phyloP scores from a whole-genome alignment of 352 stramenopile species.

The Pythium graminicola region DNA sequence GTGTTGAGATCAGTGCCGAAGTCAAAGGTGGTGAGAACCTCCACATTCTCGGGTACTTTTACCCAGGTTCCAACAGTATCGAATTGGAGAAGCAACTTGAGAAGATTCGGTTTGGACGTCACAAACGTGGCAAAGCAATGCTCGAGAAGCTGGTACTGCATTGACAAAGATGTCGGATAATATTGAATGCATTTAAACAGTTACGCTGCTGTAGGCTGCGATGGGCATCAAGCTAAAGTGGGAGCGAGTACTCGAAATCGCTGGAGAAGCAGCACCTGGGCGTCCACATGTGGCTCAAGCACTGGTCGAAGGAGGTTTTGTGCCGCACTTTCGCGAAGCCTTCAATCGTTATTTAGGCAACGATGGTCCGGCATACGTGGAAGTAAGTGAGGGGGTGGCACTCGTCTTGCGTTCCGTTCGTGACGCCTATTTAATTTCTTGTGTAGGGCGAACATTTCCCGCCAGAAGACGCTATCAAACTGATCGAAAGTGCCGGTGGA shows the following conservation, averaged over 20 bases:
- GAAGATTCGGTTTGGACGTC: slow-evolving; percentile 69
- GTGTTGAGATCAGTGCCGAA: slow-evolving; percentile 83
- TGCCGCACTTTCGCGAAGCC: slow-evolving; percentile 71
- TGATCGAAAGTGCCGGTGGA: slow-evolving; percentile 72
- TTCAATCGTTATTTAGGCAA: slow-evolving; percentile 81
- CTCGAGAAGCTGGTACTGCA: slow-evolving; percentile 63
- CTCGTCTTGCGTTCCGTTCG: no score
- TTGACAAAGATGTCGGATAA: background rate
- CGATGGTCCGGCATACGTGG: slow-evolving; percentile 74
- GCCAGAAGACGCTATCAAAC: slow-evolving; percentile 79
- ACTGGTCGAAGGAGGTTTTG: slow-evolving; percentile 66
- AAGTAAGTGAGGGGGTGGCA: slow-evolving; percentile 50
- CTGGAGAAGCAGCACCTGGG: slow-evolving; percentile 70
- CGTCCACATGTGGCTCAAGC: slow-evolving; percentile 74
- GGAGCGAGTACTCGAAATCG: slow-evolving; percentile 77
- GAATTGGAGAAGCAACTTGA: slow-evolving; percentile 68
- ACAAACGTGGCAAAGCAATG: slow-evolving; percentile 80
- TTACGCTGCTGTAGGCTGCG: slow-evolving; percentile 31
- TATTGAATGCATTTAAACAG: background rate
- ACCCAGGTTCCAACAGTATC: slow-evolving; percentile 63
- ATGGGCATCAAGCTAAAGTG: slow-evolving; percentile 81
- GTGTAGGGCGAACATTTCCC: slow-evolving; percentile 70
- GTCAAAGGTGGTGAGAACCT: slow-evolving; percentile 79
- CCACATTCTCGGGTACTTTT: slow-evolving; percentile 84
- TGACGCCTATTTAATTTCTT: background rate